Evolutionary conservation across 2,329 filamentous ascomycete genomes (phyloP).

Genomic region (Torrubiellomyces zombiae): DNA sequence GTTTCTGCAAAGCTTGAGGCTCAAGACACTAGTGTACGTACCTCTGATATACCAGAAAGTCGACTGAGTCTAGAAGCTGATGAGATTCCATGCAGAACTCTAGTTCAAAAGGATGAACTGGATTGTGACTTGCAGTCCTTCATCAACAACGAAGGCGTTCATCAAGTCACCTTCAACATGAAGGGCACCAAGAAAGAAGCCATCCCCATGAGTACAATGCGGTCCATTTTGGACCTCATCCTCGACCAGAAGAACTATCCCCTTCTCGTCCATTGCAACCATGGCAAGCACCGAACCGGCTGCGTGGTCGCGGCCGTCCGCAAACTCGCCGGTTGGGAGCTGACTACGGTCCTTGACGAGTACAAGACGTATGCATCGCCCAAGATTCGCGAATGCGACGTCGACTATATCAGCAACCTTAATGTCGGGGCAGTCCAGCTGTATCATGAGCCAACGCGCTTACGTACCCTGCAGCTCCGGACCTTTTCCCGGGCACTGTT

Average conservation of each 20-base stretch:
- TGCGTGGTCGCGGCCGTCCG: conserved; percentile 73
- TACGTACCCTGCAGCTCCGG: conserved; percentile 12
- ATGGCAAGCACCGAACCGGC: conserved; percentile 84
- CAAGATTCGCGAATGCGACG: conserved; percentile 42
- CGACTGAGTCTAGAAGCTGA: conserved; percentile 4
- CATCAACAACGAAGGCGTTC: conserved; percentile 48
- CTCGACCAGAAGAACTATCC: conserved; percentile 62
- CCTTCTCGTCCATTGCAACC: conserved; percentile 80
- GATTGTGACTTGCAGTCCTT: conserved; percentile 40
- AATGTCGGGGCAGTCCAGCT: conserved; percentile 19
- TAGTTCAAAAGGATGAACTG: conserved; percentile 45
- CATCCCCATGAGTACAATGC: conserved; percentile 51
- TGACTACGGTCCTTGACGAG: conserved; percentile 48
- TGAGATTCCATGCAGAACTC: conserved; percentile 30
- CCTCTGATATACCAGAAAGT: too few relatives aligned
- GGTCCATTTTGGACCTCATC: conserved; percentile 52
- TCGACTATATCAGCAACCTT: conserved; percentile 40
- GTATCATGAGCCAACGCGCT: conserved; percentile 4
- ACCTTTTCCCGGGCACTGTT: conserved; percentile 26
- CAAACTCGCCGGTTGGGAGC: conserved; percentile 52
- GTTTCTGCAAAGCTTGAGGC: conserved; percentile 48
- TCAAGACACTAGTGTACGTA: conserved; percentile 67
- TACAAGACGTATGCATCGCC: conserved; percentile 50
- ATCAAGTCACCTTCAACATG: conserved; percentile 60
- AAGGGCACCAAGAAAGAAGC: conserved; percentile 73